Base-by-base conservation (phyloP, 768 basidiomycete genomes). In the Collybia sp. region DNA sequence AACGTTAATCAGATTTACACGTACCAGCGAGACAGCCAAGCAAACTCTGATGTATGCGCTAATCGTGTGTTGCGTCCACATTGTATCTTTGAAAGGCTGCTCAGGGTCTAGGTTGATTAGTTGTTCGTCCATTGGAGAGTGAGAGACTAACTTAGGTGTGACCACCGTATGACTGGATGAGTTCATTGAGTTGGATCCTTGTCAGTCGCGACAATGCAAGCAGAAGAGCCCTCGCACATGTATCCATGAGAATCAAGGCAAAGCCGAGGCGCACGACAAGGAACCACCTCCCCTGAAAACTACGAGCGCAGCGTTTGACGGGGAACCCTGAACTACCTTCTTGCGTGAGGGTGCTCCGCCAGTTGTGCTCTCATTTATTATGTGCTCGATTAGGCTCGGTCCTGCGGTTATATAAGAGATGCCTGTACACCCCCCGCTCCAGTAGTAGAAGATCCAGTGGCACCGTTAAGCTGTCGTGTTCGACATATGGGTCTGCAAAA, bases 401-500 rank as follows among this genome's bases (percentile, higher is more conserved):
- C 3, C 84, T 87, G 40, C 88, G 72, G 57, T 93, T 93, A 56
- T 86, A 93, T 30, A 93, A 65, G 13, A 93, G 63, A 64, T 93
- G 90, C 13, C 85, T 73, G 58, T 85, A 92, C 2, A 92, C 90
- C 11, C 79, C 89, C 32, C 84, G 67, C 62, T 92, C 92, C 17
- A 93, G 72, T 18, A 93, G 72, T 42, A 93, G 85, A 1, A 93
- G 73, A 65, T 93, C 91, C 34, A 93, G 72, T 5, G 87, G 64
- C n/a, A 92, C 66, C 1, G 80, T 85, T 49, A 92, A 65, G 0
- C 72, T 67, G 59, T 92, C 88, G 50, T 92, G 84, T 59, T 93
- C 90, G 49, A 92, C 87, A 54, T 92, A 93, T 46, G 88, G 88
- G 63, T 93, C 91, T 0, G 83, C 88, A 56, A 92, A 90, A 19